Percentiles rank a stretch among this genome's conserved stretches.
Conservation (phyloP, 352 stramenopile genomes). For the Blastocystis sp. region DNA sequence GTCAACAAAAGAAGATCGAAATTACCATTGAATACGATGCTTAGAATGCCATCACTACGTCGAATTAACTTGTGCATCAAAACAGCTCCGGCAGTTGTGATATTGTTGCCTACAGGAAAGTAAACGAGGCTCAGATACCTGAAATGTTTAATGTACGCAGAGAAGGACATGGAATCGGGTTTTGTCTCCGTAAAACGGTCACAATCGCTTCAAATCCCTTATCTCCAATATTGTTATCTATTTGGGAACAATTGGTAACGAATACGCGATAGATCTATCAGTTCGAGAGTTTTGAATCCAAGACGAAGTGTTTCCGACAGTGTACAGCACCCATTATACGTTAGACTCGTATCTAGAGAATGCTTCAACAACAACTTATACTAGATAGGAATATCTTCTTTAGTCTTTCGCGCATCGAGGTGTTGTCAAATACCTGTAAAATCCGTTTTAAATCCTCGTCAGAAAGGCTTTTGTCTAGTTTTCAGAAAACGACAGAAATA, state of each 20-base stretch:
- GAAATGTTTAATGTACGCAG: neutral
- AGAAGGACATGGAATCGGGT: neutral
- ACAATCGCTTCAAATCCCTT: conserved; percentile 4
- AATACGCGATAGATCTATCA: neutral
- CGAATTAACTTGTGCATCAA: conserved; percentile 20
- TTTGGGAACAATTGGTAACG: neutral
- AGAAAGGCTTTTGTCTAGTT: neutral
- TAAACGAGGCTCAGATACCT: neutral
- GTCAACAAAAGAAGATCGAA: neutral
- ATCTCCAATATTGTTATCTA: conserved; percentile 46
- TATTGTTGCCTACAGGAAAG: neutral
- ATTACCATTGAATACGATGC: neutral
- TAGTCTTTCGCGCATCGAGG: neutral
- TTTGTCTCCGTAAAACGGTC: neutral
- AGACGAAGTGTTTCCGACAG: neutral
- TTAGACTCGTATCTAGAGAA: conserved; percentile 8
- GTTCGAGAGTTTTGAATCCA: neutral
- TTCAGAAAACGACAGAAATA: neutral
- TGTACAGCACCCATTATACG: neutral
- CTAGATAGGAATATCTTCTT: neutral
- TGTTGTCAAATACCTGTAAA: conserved; percentile 1
- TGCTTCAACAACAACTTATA: neutral
- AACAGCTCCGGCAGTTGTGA: neutral
- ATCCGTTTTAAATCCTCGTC: conserved; percentile 12
- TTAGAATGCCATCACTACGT: conserved; percentile 17